Base-by-base conservation (phyloP, 306 rosid genomes). In the Medicago lupulina region DNA sequence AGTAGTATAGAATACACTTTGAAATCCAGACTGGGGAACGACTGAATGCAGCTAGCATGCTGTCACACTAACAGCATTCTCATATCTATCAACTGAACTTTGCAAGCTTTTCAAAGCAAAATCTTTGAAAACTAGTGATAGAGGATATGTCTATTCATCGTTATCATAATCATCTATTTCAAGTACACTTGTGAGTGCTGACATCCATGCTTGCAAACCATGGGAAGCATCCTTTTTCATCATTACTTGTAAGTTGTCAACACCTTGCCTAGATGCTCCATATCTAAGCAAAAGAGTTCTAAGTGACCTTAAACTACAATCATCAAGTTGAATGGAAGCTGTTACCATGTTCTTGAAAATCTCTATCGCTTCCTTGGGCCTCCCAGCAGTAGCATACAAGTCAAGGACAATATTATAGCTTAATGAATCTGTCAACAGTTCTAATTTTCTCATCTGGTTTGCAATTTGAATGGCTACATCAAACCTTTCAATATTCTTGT, bases 141-240 rank as follows among this genome's bases (percentile, higher is more conserved):
- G 18, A 64, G 4, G n/a, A 68, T 73, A 43, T 54, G 67, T 59
- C 87, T 86, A 86, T 36, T 81, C 17, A 12, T 83, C 17, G 15
- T 82, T 70, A 38, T 76, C 86, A 58, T 60, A 78, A 66, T 81
- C 82, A 66, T 83, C 80, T 49, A 86, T 76, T 69, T 83, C 91
- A 69, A 86, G 83, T 25, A 94, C 89, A 78, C 88, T 84, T 43
- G 89, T 83, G 19, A 94, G 88, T 68, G 90, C 85, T 7, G 88
- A 94, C 79, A 83, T 74, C 98, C 97, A 94, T 12, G 84, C 89
- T 77, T 19, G 86, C 77, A 92, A 76, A 34, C 97, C 97, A 38
- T 58, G 72, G 34, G 44, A 71, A 58, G 87, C 76, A 57, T 87
- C 96, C 63, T 63, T 86, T 82, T 92, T 87, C 43, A 63, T 73